Conservation (phyloP, 2,329 filamentous ascomycete species). For the Drechslera avenae region DNA sequence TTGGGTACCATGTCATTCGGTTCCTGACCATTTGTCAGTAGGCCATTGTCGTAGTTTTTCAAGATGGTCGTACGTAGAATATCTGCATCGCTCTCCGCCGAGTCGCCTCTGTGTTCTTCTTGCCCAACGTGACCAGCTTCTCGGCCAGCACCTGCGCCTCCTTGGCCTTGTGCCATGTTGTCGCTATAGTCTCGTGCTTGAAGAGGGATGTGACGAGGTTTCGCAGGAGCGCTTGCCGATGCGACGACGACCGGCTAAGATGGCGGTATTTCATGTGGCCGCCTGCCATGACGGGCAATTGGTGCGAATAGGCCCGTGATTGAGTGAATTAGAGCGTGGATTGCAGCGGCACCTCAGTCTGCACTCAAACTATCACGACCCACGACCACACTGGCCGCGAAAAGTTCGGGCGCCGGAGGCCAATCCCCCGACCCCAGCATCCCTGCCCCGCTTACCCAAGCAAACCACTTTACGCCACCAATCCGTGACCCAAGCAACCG, state of each 20-base stretch:
- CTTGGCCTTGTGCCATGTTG: conserved; percentile 96
- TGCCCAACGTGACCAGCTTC: conserved; percentile 90
- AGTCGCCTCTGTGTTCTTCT: conserved; percentile 86
- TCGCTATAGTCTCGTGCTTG: conserved; percentile 89
- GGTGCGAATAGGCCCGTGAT: conserved; percentile 4
- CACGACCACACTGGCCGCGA: conserved; percentile 14
- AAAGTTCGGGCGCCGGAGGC: conserved; percentile 34
- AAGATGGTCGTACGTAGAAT: conserved; percentile 75
- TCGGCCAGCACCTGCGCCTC: conserved; percentile 93
- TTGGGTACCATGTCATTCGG: conserved; percentile 76
- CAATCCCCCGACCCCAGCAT: conserved; percentile 21
- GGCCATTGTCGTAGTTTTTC: conserved; percentile 10
- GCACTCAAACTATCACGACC: neutral
- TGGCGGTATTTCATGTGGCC: conserved; percentile 87
- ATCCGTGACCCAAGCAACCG: conserved; percentile 21
- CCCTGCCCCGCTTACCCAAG: conserved; percentile 8
- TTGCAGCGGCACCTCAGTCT: conserved; percentile 8
- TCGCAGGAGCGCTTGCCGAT: conserved; percentile 88
- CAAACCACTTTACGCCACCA: conserved; percentile 30
- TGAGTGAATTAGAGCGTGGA: conserved; percentile 11
- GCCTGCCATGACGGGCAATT: conserved; percentile 71
- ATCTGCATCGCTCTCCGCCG: conserved; percentile 76
- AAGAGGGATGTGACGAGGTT: conserved; percentile 96
- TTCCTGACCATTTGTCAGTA: conserved; percentile 56
- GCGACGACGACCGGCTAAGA: conserved; percentile 81